Base-by-base conservation (phyloP, 2,329 filamentous ascomycete species). In the Curvularia sp. region DNA sequence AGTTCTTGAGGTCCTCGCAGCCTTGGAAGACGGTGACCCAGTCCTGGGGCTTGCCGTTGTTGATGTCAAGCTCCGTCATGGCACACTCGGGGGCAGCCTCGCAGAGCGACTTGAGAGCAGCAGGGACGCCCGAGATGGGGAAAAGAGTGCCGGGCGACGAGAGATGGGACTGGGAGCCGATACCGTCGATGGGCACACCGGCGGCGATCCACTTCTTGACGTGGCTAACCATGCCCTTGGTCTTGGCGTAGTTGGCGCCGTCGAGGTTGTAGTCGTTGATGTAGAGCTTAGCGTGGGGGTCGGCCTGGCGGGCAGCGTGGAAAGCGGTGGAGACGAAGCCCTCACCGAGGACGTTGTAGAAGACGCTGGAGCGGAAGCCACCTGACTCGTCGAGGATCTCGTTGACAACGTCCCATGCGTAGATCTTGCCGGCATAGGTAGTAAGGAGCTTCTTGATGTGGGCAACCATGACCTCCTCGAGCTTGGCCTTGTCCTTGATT, bases 241-340 rank as follows among this genome's bases (percentile, higher is more conserved):
- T 80, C 80, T 92, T 92, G 62, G 82, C 79, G 67, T 83, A 83
- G 64, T 67, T 81, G 18, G 87, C 82, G 42, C 76, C 80, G 77
- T 90, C 88, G 51, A 90, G 83, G 79, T 82, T 83, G 73, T 81
- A 82, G 70, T 92, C 89, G 77, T 92, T 93, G 78, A 92, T 90
- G 80, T 90, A 93, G 38, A 92, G 81, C 77, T 88, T 89, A 2
- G 87, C 88, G 55, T 77, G 68, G 2, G 89, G 87, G 73, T 92
- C 89, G 13, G 87, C 88, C 8, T 81, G 81, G 50, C 85, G 83
- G 19, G 90, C 89, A 10, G 89, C 85, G 51, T 84, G 81, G 78
- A 92, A 92, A 34, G 89, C 89, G 67, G 90, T 88, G 21, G 81
- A 80, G 52, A 92, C 85, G 70, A 89, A 91, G 73, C 84, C 83